Conservation (phyloP, 2,329 filamentous ascomycete species). For the Plectosphaerella sp. region DNA sequence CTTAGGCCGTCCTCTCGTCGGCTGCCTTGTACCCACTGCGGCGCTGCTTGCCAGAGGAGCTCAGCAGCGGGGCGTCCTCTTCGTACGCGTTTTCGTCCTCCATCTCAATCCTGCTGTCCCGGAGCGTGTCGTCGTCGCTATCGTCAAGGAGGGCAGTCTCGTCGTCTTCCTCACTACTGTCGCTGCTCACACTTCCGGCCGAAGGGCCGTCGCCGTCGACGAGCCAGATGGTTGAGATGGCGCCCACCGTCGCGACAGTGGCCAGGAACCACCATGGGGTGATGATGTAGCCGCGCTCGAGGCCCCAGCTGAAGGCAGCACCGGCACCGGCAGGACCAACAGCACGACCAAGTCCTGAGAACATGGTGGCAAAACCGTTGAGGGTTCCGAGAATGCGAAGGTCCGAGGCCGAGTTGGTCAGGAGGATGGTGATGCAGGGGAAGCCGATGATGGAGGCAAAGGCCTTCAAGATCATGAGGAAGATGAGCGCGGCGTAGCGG, state of each 20-base stretch:
- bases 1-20: no score
- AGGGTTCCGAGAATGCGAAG: slow-evolving; percentile 83
- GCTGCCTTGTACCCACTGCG: no score
- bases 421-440: slow-evolving; percentile 81
- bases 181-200: slow-evolving; percentile 14
- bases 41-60: background rate
- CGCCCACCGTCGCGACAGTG: slow-evolving; percentile 57
- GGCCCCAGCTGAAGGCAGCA: slow-evolving; percentile 68
- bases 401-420: slow-evolving; percentile 83
- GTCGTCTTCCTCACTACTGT: slow-evolving; percentile 29
- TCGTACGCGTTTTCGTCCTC: background rate
- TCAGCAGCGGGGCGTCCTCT: slow-evolving; percentile 6
- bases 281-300: slow-evolving; percentile 70
- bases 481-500: slow-evolving; percentile 60
- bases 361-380: slow-evolving; percentile 84
- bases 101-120: background rate
- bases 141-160: slow-evolving; percentile 17
- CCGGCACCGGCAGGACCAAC: slow-evolving; percentile 73
- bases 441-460: slow-evolving; percentile 79
- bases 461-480: slow-evolving; percentile 69
- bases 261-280: slow-evolving; percentile 79
- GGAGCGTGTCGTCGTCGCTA: slow-evolving; percentile 11
- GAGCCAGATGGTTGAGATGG: slow-evolving; percentile 69
- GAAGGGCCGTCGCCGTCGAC: slow-evolving; percentile 68
- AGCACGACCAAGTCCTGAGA: slow-evolving; percentile 76